phyloP scores from a whole-genome alignment of 148 eudicot genomes.

The Arbutus unedo region DNA sequence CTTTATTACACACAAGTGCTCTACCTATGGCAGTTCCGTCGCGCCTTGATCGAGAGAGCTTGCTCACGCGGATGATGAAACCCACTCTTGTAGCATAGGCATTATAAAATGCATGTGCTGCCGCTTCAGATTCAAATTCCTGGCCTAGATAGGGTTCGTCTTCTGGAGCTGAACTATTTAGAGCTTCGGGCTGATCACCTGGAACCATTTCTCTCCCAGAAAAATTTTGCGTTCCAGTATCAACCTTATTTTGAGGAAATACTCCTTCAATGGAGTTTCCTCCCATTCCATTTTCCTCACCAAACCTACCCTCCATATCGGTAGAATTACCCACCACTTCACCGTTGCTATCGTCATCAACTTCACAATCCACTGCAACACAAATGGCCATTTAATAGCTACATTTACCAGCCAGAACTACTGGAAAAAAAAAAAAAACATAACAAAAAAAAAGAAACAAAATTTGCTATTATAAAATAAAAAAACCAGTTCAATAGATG shows the following conservation, averaged over 20 bases:
- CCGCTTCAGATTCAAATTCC: slow-evolving; percentile 94
- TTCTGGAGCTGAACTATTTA: slow-evolving; percentile 27
- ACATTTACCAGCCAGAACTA: background rate
- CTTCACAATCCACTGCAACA: slow-evolving; percentile 69
- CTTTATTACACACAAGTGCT: slow-evolving; percentile 94
- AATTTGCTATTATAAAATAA: background rate
- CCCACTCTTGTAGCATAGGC: slow-evolving; percentile 79
- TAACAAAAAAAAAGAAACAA: background rate
- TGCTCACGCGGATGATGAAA: slow-evolving; percentile 86
- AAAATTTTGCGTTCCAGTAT: slow-evolving; percentile 47
- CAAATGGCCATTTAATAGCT: slow-evolving; percentile 12
- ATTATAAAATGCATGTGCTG: slow-evolving; percentile 90
- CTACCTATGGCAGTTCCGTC: slow-evolving; percentile 92
- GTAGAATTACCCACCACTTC: slow-evolving; percentile 58
- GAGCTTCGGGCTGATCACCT: slow-evolving; percentile 31
- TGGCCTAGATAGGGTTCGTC: slow-evolving; percentile 88
- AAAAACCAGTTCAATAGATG: background rate
- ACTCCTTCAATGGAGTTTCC: slow-evolving; percentile 68
- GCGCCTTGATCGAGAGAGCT: slow-evolving; percentile 91
- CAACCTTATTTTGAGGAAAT: slow-evolving; percentile 43
- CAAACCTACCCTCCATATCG: slow-evolving; percentile 51
- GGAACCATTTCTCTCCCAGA: slow-evolving; percentile 43
- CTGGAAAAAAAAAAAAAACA: background rate
- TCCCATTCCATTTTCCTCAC: slow-evolving; percentile 60
- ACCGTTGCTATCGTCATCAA: slow-evolving; percentile 63